phyloP scores from a whole-genome alignment of 306 rosid species.

The Cucurbita argyrosperma region DNA sequence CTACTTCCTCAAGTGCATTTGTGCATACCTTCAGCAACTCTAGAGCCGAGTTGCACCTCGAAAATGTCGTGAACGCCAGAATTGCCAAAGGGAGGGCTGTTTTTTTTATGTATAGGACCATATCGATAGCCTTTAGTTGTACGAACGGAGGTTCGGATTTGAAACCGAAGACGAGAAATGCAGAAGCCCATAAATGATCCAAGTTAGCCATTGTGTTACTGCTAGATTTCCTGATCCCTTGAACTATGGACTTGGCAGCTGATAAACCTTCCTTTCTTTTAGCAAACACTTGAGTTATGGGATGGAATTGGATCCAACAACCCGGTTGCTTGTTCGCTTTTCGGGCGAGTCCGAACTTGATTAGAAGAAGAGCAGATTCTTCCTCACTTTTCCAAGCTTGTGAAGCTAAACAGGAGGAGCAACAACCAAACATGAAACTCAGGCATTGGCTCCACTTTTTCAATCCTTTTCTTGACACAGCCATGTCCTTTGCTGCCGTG shows the following conservation, averaged over 20 bases:
- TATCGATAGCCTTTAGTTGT: slow-evolving; percentile 44
- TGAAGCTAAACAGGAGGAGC: slow-evolving; percentile 38
- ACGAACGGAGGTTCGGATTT: slow-evolving; percentile 65
- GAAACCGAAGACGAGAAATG: slow-evolving; percentile 82
- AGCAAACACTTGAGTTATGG: slow-evolving; percentile 47
- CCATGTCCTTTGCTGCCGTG: slow-evolving; percentile 44
- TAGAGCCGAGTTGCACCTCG: slow-evolving; percentile 67
- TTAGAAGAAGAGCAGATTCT: slow-evolving; percentile 54
- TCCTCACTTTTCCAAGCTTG: slow-evolving; percentile 57
- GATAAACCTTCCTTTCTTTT: slow-evolving; percentile 51
- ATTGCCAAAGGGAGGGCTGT: slow-evolving; percentile 78
- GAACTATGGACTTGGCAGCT: slow-evolving; percentile 51
- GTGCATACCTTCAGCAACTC: slow-evolving; percentile 79
- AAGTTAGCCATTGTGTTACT: slow-evolving; percentile 27
- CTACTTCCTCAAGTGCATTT: slow-evolving; percentile 74
- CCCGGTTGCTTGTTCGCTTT: slow-evolving; percentile 32
- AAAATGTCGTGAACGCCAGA: slow-evolving; percentile 59
- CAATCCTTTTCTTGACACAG: slow-evolving; percentile 23
- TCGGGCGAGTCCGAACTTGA: slow-evolving; percentile 55
- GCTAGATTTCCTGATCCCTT: slow-evolving; percentile 40
- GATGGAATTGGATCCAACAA: slow-evolving; percentile 68
- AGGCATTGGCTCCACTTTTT: slow-evolving; percentile 39
- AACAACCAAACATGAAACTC: slow-evolving; percentile 20
- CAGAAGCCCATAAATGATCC: slow-evolving; percentile 75
- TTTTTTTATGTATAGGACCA: slow-evolving; percentile 57